Percentiles rank a stretch among this genome's conserved stretches.
Evolutionary conservation across 139 green algal species (phyloP).

Genomic region (Chloropicon primus): DNA sequence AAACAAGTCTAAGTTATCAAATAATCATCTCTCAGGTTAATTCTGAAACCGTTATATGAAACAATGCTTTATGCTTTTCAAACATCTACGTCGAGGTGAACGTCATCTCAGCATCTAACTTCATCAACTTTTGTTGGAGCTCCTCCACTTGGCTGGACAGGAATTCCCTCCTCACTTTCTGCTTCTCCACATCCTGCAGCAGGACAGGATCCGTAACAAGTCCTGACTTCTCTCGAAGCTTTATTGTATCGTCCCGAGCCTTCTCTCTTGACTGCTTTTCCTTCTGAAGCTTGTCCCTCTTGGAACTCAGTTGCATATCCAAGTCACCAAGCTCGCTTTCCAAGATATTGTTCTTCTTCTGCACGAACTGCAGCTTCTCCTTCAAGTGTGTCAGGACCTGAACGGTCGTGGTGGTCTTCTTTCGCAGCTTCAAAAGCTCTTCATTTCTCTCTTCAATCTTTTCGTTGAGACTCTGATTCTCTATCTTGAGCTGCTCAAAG

Average conservation of each 20-base stretch:
- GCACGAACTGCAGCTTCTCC: constrained; percentile 71
- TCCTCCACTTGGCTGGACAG: background rate
- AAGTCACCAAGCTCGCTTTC: constrained; percentile 4
- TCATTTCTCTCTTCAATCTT: constrained; percentile 77
- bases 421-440: constrained; percentile 70
- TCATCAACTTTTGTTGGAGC: background rate
- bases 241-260: background rate
- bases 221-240: background rate
- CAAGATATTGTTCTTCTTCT: constrained; percentile 42
- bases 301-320: background rate
- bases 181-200: constrained; percentile 9
- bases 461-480: constrained; percentile 69
- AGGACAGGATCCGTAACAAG: constrained; percentile 1
- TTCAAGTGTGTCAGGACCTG: constrained; percentile 71
- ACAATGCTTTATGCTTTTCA: background rate
- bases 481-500: constrained; percentile 91
- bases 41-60: no score
- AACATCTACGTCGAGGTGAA: background rate
- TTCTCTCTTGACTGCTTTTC: constrained; percentile 1
- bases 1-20: no score
- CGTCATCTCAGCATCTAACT: background rate
- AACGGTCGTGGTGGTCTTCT: constrained; percentile 65
- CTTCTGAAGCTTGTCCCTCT: constrained; percentile 7
- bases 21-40: no score
- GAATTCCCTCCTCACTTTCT: constrained; percentile 5